These are phyloP conservation scores for Euclidium syriacum DNA, from an alignment of 345 rosid species.

Conservation along the genomic window DNA sequence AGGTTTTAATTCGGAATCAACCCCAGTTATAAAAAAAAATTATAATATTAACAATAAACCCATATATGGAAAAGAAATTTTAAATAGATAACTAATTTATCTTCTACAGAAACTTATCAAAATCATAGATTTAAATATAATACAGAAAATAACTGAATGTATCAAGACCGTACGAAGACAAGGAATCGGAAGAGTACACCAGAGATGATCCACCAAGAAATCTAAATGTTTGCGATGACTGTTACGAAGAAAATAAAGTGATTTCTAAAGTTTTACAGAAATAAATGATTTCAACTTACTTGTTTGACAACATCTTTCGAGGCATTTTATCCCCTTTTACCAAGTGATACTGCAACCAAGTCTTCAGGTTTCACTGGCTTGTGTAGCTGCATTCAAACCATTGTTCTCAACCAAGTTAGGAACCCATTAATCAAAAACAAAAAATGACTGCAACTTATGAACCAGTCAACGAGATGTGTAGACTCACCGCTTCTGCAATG, in stretches of 20 bases:
- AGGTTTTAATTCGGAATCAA: too few relatives aligned
- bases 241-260: neutral
- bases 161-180: too few relatives aligned
- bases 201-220: too few relatives aligned
- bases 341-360: constrained; percentile 36
- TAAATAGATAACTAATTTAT: too few relatives aligned
- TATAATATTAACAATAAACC: too few relatives aligned
- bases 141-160: too few relatives aligned
- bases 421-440: neutral
- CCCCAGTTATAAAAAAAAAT: too few relatives aligned
- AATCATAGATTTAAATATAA: too few relatives aligned
- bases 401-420: neutral
- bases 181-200: too few relatives aligned
- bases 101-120: too few relatives aligned
- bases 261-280: neutral
- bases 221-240: neutral
- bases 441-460: neutral
- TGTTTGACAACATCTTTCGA: neutral
- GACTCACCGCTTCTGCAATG: constrained; percentile 71
- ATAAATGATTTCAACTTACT: neutral
- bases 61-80: too few relatives aligned
- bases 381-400: constrained; percentile 51
- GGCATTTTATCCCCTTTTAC: neutral
- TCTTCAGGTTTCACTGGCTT: constrained; percentile 63
- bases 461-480: neutral